A percentile compares a stretch with the other conserved stretches of the same genome.
These are phyloP conservation scores for Aspergillus sp. DNA, from an alignment of 2,329 filamentous ascomycete genomes.

Conservation along the genomic window DNA sequence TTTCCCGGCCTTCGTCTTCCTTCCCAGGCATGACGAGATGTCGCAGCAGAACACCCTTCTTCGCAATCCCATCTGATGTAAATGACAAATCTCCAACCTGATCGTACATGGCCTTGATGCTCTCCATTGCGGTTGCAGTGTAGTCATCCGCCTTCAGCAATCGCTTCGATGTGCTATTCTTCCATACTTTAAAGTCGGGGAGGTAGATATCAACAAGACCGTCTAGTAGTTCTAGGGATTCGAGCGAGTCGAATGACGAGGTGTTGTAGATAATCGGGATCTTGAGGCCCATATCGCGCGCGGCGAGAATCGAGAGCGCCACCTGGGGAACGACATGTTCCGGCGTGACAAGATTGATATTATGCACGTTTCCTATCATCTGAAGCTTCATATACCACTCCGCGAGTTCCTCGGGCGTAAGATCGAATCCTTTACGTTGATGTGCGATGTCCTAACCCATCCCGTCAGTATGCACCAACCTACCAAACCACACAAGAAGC, in stretches of 20 bases:
- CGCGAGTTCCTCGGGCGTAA: conserved; percentile 70
- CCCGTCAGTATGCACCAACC: neutral
- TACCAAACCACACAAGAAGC: neutral
- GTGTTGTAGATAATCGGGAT: conserved; percentile 81
- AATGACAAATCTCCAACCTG: conserved; percentile 82
- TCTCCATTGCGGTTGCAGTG: conserved; percentile 63
- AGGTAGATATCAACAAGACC: conserved; percentile 79
- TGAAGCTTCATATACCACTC: conserved; percentile 81
- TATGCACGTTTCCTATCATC: conserved; percentile 72
- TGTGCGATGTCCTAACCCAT: conserved; percentile 61
- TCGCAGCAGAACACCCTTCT: conserved; percentile 65
- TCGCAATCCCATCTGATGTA: conserved; percentile 72
- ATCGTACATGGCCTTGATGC: conserved; percentile 69
- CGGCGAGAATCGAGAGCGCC: conserved; percentile 66
- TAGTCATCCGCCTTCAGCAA: conserved; percentile 76
- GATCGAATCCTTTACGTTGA: conserved; percentile 70
- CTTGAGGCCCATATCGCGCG: conserved; percentile 60
- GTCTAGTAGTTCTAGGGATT: conserved; percentile 65
- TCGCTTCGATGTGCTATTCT: conserved; percentile 56
- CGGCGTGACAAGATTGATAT: conserved; percentile 81
- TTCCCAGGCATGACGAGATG: conserved; percentile 82
- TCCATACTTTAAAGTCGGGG: conserved; percentile 85
- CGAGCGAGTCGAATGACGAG: conserved; percentile 69
- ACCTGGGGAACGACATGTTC: conserved; percentile 85
- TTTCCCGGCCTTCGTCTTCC: conserved; percentile 64